Conservation (phyloP, 208 protist species). For the Trypanosoma grayi region DNA sequence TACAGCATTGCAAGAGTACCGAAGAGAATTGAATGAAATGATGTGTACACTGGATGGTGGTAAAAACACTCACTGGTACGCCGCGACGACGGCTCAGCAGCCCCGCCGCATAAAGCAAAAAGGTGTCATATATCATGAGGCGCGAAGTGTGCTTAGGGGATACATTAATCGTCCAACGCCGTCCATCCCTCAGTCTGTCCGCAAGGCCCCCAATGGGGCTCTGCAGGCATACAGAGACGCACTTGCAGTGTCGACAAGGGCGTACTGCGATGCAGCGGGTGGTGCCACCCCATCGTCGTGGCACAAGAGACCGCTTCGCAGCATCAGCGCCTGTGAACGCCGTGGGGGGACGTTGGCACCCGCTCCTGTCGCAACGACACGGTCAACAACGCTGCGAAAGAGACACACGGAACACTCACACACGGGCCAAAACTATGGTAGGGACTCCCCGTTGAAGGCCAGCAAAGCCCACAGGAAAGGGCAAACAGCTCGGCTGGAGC, state of each 20-base stretch:
- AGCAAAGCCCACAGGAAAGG: background rate
- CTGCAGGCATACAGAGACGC: slow-evolving; percentile 21
- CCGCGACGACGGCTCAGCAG: no score
- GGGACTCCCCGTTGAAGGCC: no score
- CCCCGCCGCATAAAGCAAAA: slow-evolving; percentile 4
- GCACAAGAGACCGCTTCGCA: slow-evolving; percentile 15
- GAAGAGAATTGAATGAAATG: slow-evolving; percentile 27
- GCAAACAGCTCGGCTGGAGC: background rate
- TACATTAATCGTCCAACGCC: slow-evolving; percentile 22
- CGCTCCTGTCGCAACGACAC: slow-evolving; percentile 5
- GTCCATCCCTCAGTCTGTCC: background rate
- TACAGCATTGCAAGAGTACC: slow-evolving; percentile 25
- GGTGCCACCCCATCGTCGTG: slow-evolving; percentile 10
- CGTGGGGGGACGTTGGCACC: background rate
- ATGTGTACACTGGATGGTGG: background rate
- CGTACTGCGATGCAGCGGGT: background rate
- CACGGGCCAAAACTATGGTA: background rate
- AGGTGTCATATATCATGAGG: slow-evolving; percentile 28
- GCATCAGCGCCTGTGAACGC: background rate
- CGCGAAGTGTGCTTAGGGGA: slow-evolving; percentile 29
- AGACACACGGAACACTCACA: slow-evolving; percentile 7
- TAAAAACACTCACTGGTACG: slow-evolving; percentile 1
- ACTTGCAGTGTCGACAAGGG: background rate
- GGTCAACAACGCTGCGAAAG: slow-evolving; percentile 23
- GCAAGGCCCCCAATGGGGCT: background rate